Conservation (phyloP, 2,329 filamentous ascomycete genomes). For the Paecilomyces variotii region DNA sequence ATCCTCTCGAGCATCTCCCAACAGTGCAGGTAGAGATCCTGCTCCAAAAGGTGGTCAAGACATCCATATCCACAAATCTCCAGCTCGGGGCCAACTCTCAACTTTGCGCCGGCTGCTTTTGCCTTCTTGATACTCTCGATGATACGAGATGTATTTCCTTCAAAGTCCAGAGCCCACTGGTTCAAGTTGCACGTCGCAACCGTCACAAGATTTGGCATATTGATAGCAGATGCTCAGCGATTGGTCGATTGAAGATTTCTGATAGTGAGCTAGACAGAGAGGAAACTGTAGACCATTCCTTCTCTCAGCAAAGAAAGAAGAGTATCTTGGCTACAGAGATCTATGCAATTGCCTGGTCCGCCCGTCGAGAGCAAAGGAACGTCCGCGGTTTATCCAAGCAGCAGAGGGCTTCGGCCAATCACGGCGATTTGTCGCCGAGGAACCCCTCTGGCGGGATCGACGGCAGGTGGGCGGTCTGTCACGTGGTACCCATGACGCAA, state of each 20-base stretch:
- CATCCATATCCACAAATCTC: slow-evolving; percentile 48
- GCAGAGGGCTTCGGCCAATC: not conserved
- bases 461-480: not conserved
- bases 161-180: slow-evolving; percentile 46
- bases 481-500: not conserved
- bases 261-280: not conserved
- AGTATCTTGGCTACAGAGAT: not conserved
- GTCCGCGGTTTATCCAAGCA: not conserved
- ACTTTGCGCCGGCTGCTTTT: slow-evolving; percentile 47
- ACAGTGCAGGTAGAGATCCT: slow-evolving; percentile 45
- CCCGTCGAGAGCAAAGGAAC: not conserved
- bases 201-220: slow-evolving; percentile 8
- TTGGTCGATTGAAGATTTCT: not conserved
- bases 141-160: slow-evolving; percentile 56
- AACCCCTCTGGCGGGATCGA: not conserved
- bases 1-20: slow-evolving; percentile 56
- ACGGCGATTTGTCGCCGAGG: not conserved
- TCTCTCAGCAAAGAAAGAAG: not conserved
- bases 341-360: not conserved
- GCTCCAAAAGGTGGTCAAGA: slow-evolving; percentile 56
- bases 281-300: not conserved
- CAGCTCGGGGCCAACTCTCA: slow-evolving; percentile 48
- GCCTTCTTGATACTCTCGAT: slow-evolving; percentile 52
- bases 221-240: not conserved
- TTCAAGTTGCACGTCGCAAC: slow-evolving; percentile 11